Percentiles rank a stretch among this genome's conserved stretches.
Evolutionary conservation across 2,329 filamentous ascomycete genomes (phyloP).

Genomic region (Pyrenochaeta sp.): DNA sequence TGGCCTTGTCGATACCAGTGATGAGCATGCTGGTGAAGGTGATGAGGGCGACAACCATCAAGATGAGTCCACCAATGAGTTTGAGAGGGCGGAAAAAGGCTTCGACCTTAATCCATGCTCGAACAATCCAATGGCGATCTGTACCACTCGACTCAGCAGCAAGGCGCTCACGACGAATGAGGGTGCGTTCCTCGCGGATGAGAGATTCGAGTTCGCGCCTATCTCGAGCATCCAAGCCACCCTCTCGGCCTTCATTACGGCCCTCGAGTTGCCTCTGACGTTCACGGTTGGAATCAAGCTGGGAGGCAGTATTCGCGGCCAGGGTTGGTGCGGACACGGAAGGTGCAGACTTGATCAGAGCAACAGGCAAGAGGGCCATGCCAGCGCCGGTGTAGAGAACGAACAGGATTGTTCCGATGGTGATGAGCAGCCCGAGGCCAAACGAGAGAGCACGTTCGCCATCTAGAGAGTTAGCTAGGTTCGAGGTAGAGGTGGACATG

Average conservation of each 20-base stretch:
- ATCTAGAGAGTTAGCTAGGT: slow-evolving; percentile 55
- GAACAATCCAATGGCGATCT: slow-evolving; percentile 76
- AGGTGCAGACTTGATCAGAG: slow-evolving; percentile 90
- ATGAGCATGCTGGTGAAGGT: slow-evolving; percentile 93
- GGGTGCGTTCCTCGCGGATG: slow-evolving; percentile 87
- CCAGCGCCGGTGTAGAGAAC: slow-evolving; percentile 88
- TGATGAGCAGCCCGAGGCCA: slow-evolving; percentile 84
- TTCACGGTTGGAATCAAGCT: slow-evolving; percentile 87
- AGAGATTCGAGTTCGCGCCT: slow-evolving; percentile 87
- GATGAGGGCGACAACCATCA: slow-evolving; percentile 76
- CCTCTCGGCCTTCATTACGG: slow-evolving; percentile 77
- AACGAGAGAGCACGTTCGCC: slow-evolving; percentile 94
- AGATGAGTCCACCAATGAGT: slow-evolving; percentile 79
- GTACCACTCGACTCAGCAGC: slow-evolving; percentile 83
- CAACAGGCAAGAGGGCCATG: slow-evolving; percentile 85
- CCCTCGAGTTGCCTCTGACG: slow-evolving; percentile 90
- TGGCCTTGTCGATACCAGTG: slow-evolving; percentile 94
- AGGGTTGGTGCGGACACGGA: slow-evolving; percentile 83
- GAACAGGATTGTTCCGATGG: slow-evolving; percentile 85
- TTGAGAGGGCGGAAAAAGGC: slow-evolving; percentile 88
- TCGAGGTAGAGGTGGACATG: slow-evolving; percentile 4
- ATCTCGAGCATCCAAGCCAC: slow-evolving; percentile 82
- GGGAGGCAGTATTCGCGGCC: slow-evolving; percentile 76
- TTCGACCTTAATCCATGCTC: slow-evolving; percentile 79
- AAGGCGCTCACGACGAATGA: slow-evolving; percentile 86